Evolutionary conservation across 345 rosid genomes (phyloP), one percentile per base, ranked within the genome.

Genomic region (Brassica rapa): DNA sequence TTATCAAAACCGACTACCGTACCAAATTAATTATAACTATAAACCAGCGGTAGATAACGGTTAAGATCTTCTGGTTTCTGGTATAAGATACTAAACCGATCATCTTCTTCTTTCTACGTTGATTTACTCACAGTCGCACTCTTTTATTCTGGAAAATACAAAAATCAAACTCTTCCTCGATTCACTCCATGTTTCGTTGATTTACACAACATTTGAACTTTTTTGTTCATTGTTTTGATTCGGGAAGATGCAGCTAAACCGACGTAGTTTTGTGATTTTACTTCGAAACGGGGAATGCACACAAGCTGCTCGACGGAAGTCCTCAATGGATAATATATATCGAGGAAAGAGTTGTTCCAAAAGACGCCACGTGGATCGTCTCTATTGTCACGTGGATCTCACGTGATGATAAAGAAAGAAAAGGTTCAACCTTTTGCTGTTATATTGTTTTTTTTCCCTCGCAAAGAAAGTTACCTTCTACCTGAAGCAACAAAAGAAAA

Each of bases 341-440:
- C 2, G 8, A 11, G 35, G 1, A 6, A 61, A 12, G 16, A 60
- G 35, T 62, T 14, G 21, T 29, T 29, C 35, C 8, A 21, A 37
- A 62, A 15, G 5, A 63, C 41, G 24, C 37, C 65, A 27, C 65
- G 21, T 62, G 16, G 25, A 9, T 14, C 35, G 59, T 24, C 35
- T 62, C 41, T 62, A 6, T 30, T 62, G 23, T 7, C 66, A 68
- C 60, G 39, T 68, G 72, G 12, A 27, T n/a, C 24, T 46, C 72
- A 68, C 71, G 72, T 49, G 60, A 25, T n/a, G 6, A 63, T 12
- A 15, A 27, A 0, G 6, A 3, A 6, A 61, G 12, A 11, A 12
- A 27, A 63, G 67, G 25, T 32, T 63, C 66, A 46, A 46, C 41
- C 9, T 49, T 68, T 68, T 25, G 23, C 61, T 68, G 37, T 67